phyloP scores from a whole-genome alignment of 176 grass and related monocot species.

The Lolium multiflorum region DNA sequence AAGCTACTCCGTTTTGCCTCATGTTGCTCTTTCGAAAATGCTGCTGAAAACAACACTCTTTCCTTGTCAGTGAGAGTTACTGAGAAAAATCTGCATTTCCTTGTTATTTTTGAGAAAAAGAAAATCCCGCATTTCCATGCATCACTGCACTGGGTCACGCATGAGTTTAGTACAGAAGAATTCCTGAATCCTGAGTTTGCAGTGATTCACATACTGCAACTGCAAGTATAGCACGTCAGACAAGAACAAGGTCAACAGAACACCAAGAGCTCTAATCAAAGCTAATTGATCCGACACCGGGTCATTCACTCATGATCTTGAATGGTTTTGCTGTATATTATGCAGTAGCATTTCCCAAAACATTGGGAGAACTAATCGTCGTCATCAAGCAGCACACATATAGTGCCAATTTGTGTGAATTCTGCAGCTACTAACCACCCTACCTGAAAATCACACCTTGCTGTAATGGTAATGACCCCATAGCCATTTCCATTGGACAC shows the following conservation, averaged over 20 bases:
- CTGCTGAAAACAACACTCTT: not conserved
- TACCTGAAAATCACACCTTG: slow-evolving; percentile 8
- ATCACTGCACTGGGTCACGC: not conserved
- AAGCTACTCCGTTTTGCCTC: not conserved
- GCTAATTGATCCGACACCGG: no score
- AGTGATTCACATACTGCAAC: not conserved
- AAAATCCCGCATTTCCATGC: not conserved
- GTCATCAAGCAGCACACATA: slow-evolving; percentile 3
- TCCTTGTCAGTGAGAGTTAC: not conserved
- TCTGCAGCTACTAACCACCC: not conserved
- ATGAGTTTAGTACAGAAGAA: not conserved
- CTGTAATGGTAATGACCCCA: not conserved
- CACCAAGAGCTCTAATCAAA: not conserved
- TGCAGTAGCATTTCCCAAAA: not conserved
- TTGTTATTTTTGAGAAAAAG: not conserved
- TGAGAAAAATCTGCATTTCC: not conserved
- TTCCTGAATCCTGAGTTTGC: not conserved
- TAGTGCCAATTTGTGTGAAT: slow-evolving; percentile 9
- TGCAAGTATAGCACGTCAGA: no score
- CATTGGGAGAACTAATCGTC: slow-evolving; percentile 33
- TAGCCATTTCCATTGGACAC: slow-evolving; percentile 1
- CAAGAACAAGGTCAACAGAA: not conserved
- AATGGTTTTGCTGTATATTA: slow-evolving; percentile 8
- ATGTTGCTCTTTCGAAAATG: not conserved
- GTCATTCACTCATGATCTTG: not conserved